These are phyloP conservation scores for Curvularia spicifera DNA, from an alignment of 2,329 filamentous ascomycete species.

Conservation along the genomic window DNA sequence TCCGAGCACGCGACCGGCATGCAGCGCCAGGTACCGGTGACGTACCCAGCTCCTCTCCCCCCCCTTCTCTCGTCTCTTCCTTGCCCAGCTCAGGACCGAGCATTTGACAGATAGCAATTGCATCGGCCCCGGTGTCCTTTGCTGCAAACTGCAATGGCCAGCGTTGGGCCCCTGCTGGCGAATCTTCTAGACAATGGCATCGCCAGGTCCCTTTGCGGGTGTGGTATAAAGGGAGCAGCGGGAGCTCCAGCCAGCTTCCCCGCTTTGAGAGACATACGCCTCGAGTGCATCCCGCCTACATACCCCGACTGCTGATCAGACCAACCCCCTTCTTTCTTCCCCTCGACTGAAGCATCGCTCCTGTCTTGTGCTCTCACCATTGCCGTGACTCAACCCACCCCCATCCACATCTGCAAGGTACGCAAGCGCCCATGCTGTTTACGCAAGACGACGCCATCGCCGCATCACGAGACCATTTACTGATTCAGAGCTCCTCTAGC, in stretches of 20 bases:
- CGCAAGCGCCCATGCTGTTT: slow-evolving; percentile 25
- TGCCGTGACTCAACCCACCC: slow-evolving; percentile 11
- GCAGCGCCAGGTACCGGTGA: slow-evolving; percentile 23
- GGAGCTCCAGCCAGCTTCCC: slow-evolving; percentile 22
- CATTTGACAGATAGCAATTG: slow-evolving; percentile 13
- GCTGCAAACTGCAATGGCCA: slow-evolving; percentile 8
- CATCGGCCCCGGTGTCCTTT: not conserved
- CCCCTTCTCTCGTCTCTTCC: slow-evolving; percentile 8
- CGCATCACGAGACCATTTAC: slow-evolving; percentile 44
- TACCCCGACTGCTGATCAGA: slow-evolving; percentile 14
- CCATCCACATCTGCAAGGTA: slow-evolving; percentile 38
- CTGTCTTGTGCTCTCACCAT: slow-evolving; percentile 6
- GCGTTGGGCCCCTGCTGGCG: slow-evolving; percentile 10
- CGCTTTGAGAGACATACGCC: slow-evolving; percentile 22
- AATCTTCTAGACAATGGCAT: slow-evolving; percentile 20
- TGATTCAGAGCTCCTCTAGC: slow-evolving; percentile 32
- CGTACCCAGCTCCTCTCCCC: slow-evolving; percentile 10
- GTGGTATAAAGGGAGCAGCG: slow-evolving; percentile 20
- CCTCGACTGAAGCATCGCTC: slow-evolving; percentile 3
- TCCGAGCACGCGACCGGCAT: slow-evolving; percentile 16
- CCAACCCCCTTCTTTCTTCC: slow-evolving; percentile 17
- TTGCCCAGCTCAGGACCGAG: slow-evolving; percentile 14
- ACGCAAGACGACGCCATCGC: slow-evolving; percentile 33
- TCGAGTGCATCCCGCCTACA: slow-evolving; percentile 20
- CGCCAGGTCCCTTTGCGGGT: slow-evolving; percentile 5